These are phyloP conservation scores for Salix exigua DNA, from an alignment of 345 rosid species.

Conservation along the genomic window DNA sequence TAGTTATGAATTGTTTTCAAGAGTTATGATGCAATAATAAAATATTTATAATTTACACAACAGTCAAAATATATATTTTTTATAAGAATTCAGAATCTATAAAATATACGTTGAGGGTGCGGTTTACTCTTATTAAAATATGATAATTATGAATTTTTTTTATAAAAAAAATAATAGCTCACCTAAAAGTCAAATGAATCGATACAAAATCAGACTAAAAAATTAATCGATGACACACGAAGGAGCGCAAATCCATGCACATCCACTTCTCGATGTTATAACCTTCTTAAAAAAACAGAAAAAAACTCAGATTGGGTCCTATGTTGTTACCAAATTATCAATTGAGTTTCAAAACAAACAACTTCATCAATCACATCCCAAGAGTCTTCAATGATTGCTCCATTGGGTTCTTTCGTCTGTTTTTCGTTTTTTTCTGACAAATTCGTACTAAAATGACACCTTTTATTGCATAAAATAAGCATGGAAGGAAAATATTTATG, in stretches of 20 bases:
- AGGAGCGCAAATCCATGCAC: background rate
- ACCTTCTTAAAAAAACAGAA: no score
- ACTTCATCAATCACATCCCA: background rate
- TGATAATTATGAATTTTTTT: no score
- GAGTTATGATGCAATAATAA: accelerated
- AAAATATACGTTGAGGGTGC: no score
- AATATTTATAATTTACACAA: accelerated
- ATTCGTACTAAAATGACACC: background rate
- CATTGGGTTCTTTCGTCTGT: background rate
- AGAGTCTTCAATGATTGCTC: background rate
- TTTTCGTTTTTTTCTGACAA: background rate
- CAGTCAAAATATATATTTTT: accelerated
- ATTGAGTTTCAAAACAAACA: background rate
- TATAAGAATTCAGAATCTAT: no score
- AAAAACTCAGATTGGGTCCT: background rate
- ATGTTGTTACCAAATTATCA: background rate
- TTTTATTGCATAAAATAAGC: background rate
- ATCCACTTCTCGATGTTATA: background rate
- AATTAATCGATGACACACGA: no score
- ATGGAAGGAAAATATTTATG: background rate
- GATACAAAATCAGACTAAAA: no score
- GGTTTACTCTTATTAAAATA: no score
- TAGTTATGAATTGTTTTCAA: no score
- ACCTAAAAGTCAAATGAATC: no score
- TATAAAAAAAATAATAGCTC: no score